Conservation (phyloP, 2,329 filamentous ascomycete species). For the Pseudogymnoascus sp. region DNA sequence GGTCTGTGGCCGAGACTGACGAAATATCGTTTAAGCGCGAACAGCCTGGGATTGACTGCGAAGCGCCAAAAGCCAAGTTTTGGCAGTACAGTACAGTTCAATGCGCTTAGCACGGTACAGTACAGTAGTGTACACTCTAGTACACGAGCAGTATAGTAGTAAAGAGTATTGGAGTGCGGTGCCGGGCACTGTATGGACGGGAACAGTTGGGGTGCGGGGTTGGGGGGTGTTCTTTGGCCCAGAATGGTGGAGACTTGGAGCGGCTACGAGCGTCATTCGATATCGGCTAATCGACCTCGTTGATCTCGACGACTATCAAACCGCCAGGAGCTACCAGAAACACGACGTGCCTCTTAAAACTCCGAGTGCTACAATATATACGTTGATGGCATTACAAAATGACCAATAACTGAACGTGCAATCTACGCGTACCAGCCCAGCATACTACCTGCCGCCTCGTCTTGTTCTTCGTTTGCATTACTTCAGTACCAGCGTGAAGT, state of each 20-base stretch:
- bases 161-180: background rate
- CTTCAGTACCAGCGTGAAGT: background rate
- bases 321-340: background rate
- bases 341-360: background rate
- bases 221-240: background rate
- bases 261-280: background rate
- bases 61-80: slow-evolving; percentile 1
- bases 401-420: background rate
- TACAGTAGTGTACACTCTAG: background rate
- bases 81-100: background rate
- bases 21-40: background rate
- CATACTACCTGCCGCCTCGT: background rate
- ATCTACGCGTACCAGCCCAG: background rate
- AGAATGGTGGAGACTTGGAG: background rate
- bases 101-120: background rate
- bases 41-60: background rate
- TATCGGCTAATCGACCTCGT: background rate
- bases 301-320: background rate
- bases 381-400: background rate
- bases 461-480: background rate
- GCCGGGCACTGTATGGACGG: background rate
- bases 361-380: background rate
- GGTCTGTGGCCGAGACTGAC: background rate
- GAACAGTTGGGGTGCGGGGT: background rate
- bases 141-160: background rate